phyloP scores from a whole-genome alignment of 2,329 filamentous ascomycete genomes.

The Ophiostoma perfectum region DNA sequence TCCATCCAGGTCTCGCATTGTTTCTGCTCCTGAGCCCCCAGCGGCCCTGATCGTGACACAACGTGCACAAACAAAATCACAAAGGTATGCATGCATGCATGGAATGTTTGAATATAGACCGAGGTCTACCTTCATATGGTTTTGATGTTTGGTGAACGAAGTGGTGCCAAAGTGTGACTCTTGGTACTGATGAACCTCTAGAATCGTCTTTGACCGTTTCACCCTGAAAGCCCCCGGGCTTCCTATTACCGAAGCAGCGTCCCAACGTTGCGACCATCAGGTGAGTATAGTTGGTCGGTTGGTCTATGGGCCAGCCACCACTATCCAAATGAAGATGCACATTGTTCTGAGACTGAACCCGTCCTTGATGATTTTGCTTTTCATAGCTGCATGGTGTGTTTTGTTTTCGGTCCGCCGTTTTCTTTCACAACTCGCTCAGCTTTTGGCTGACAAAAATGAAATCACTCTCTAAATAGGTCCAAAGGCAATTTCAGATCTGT shows the following conservation, averaged over 20 bases:
- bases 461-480: no score
- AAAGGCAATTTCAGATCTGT: no score
- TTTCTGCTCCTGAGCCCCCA: not conserved
- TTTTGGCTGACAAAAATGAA: no score
- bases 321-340: no score
- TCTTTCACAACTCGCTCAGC: no score
- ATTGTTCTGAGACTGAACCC: no score
- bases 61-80: not conserved
- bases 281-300: not conserved
- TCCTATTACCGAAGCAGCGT: not conserved
- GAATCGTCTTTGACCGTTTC: not conserved
- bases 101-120: constrained; percentile 1
- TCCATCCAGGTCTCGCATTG: not conserved
- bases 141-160: not conserved
- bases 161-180: not conserved
- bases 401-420: no score
- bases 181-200: constrained; percentile 12
- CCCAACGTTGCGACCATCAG: not conserved
- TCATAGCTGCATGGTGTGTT: no score
- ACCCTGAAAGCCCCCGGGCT: not conserved
- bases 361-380: no score
- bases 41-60: not conserved
- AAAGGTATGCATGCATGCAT: not conserved
- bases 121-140: not conserved
- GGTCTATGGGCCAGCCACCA: no score